phyloP scores from a whole-genome alignment of 257 asterid species.

The Nicotiana sylvestris region DNA sequence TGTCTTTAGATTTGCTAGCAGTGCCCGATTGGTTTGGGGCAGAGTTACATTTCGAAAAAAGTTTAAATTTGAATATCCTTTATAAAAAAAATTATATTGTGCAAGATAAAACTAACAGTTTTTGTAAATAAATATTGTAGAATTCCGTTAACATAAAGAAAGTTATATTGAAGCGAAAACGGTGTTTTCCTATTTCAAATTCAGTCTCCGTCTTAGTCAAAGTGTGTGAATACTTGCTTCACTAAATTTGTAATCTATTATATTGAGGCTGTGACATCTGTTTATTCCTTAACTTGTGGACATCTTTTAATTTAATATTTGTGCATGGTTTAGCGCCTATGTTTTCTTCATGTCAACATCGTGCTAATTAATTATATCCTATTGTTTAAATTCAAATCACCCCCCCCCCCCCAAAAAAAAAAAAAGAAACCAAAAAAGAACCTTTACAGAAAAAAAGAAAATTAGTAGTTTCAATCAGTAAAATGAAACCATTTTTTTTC shows the following conservation, averaged over 20 bases:
- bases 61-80: too few relatives aligned
- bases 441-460: too few relatives aligned
- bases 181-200: background rate
- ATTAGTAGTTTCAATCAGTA: too few relatives aligned
- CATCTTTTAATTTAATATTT: background rate
- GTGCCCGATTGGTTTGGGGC: too few relatives aligned
- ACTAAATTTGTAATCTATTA: background rate
- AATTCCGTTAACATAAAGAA: too few relatives aligned
- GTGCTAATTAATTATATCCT: background rate
- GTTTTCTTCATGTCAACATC: constrained; percentile 2
- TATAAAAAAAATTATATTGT: too few relatives aligned
- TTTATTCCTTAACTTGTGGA: background rate
- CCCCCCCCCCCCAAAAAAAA: too few relatives aligned
- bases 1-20: background rate
- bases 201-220: background rate
- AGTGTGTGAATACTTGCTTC: background rate
- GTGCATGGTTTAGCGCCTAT: background rate
- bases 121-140: too few relatives aligned
- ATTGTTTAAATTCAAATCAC: background rate
- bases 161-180: background rate
- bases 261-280: background rate
- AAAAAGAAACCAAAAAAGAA: too few relatives aligned
- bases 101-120: too few relatives aligned
- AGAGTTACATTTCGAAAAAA: too few relatives aligned
- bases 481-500: too few relatives aligned